Conservation (phyloP, 495 filamentous ascomycete genomes). For the Neurospora hispaniola region DNA sequence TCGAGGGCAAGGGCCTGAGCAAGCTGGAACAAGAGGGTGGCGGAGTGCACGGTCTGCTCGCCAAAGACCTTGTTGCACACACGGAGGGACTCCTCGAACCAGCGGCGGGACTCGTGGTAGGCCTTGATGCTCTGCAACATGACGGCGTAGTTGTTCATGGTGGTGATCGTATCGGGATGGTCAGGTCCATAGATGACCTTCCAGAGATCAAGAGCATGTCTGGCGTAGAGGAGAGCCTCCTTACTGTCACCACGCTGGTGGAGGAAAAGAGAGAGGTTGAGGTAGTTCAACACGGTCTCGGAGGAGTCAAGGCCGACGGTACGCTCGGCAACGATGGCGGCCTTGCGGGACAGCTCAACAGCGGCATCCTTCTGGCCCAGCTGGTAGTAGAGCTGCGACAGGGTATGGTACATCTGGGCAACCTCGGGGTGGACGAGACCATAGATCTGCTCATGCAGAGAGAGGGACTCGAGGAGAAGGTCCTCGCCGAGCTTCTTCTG, state of each 20-base stretch:
- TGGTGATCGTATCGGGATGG: constrained; percentile 97
- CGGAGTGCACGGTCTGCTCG: constrained; percentile 77
- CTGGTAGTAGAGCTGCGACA: constrained; percentile 92
- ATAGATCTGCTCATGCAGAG: constrained; percentile 97
- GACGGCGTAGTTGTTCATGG: constrained; percentile 95
- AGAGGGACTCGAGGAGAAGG: constrained; percentile 86
- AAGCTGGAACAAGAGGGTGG: constrained; percentile 94
- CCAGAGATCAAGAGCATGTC: constrained; percentile 90
- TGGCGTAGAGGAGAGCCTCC: constrained; percentile 71
- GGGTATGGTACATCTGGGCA: constrained; percentile 83
- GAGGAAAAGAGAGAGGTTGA: constrained; percentile 92
- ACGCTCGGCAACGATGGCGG: constrained; percentile 89
- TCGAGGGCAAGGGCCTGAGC: constrained; percentile 91
- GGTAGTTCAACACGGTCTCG: constrained; percentile 87
- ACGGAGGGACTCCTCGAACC: constrained; percentile 88
- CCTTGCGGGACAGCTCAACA: constrained; percentile 90
- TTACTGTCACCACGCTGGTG: constrained; percentile 84
- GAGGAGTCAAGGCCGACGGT: constrained; percentile 89
- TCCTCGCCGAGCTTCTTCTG: constrained; percentile 96
- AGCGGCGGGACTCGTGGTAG: constrained; percentile 83
- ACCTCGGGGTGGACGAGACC: constrained; percentile 96
- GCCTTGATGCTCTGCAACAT: constrained; percentile 93
- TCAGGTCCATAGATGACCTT: constrained; percentile 89
- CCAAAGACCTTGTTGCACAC: constrained; percentile 84
- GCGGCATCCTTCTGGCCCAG: constrained; percentile 92